Conservation (phyloP, 2,329 filamentous ascomycete species). For the Fonsecaea nubica region DNA sequence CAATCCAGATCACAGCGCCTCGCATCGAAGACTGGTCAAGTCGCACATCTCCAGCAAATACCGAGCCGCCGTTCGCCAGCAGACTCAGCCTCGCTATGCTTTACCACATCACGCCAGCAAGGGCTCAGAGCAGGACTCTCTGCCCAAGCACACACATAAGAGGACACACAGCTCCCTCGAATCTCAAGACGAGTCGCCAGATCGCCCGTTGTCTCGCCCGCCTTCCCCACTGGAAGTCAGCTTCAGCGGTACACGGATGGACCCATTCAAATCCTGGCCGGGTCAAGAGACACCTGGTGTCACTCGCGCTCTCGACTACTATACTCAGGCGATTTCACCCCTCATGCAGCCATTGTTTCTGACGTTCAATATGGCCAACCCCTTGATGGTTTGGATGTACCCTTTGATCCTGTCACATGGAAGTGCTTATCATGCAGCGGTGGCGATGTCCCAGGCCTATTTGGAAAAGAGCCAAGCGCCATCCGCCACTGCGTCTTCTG, state of each 20-base stretch:
- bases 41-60: constrained; percentile 34
- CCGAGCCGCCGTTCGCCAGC: constrained; percentile 27
- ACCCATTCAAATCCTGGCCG: constrained; percentile 27
- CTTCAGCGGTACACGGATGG: constrained; percentile 18
- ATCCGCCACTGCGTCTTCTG: constrained; percentile 14
- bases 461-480: constrained; percentile 24
- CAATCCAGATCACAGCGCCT: constrained; percentile 28
- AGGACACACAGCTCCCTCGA: background rate
- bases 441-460: constrained; percentile 31
- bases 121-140: background rate
- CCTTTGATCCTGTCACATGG: constrained; percentile 24
- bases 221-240: constrained; percentile 18
- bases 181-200: constrained; percentile 1
- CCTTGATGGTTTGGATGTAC: constrained; percentile 27
- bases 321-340: constrained; percentile 23
- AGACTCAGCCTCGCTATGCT: constrained; percentile 29
- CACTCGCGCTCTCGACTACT: constrained; percentile 24
- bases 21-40: constrained; percentile 27
- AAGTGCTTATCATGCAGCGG: constrained; percentile 26
- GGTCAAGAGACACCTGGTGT: constrained; percentile 29
- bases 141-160: background rate
- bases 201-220: background rate
- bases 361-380: constrained; percentile 25
- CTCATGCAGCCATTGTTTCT: constrained; percentile 26
- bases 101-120: constrained; percentile 18